phyloP scores from a whole-genome alignment of 306 rosid species.

The Prunus campanulata region DNA sequence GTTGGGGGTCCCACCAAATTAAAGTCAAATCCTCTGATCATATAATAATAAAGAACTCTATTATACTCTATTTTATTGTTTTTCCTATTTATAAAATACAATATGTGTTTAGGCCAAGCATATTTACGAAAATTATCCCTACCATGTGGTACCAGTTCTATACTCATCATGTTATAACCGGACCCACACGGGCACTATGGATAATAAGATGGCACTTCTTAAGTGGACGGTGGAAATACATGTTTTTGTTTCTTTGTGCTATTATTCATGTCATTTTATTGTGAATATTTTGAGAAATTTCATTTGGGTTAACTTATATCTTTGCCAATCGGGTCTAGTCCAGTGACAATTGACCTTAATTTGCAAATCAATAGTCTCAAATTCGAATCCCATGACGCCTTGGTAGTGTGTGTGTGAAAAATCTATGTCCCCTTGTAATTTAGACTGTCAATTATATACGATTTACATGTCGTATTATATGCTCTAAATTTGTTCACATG shows the following conservation, averaged over 20 bases:
- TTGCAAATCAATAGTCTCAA: fast-evolving
- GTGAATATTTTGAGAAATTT: background rate
- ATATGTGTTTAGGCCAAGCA: background rate
- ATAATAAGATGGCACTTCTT: background rate
- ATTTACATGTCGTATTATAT: too few relatives aligned
- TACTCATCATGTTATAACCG: background rate
- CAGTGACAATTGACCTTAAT: too few relatives aligned
- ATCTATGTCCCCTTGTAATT: too few relatives aligned
- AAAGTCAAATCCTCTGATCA: background rate
- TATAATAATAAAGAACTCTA: background rate
- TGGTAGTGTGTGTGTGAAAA: too few relatives aligned
- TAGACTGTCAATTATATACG: too few relatives aligned
- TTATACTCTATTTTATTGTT: background rate
- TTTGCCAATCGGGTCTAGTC: too few relatives aligned
- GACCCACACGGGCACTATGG: background rate
- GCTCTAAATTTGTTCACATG: too few relatives aligned
- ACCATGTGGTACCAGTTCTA: background rate
- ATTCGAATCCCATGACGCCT: fast-evolving
- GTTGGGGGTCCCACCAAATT: background rate
- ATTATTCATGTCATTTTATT: background rate
- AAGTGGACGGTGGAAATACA: background rate
- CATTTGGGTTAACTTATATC: background rate
- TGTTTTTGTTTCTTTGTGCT: background rate
- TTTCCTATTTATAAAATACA: background rate
- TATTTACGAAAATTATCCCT: constrained; percentile 1